Evolutionary conservation across 352 stramenopile species (phyloP).

Genomic region (Phytophthora cactorum): DNA sequence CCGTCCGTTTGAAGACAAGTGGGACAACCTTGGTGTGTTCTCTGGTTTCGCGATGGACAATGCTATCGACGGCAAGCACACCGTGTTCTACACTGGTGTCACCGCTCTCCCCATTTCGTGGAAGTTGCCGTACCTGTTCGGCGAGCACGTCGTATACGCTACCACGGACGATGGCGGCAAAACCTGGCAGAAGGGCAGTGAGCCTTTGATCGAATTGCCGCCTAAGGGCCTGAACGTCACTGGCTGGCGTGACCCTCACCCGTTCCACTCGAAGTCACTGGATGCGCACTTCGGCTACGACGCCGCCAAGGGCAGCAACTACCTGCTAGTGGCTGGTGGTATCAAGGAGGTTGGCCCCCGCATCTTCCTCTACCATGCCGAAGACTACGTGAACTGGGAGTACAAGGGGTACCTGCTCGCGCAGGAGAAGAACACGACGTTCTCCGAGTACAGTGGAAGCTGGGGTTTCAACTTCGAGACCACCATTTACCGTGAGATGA

Average conservation of each 20-base stretch:
- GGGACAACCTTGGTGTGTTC: conserved; percentile 78
- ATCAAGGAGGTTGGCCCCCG: conserved; percentile 58
- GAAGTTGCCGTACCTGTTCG: conserved; percentile 60
- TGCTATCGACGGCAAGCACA: conserved; percentile 67
- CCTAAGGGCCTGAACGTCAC: conserved; percentile 61
- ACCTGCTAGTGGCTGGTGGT: conserved; percentile 60
- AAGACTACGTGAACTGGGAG: conserved; percentile 65
- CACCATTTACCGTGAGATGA: conserved; percentile 65
- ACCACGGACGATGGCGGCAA: conserved; percentile 62
- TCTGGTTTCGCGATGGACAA: conserved; percentile 70
- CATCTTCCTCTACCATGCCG: conserved; percentile 72
- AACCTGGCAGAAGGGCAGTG: conserved; percentile 63
- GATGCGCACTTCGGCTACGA: conserved; percentile 45
- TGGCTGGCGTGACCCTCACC: conserved; percentile 67
- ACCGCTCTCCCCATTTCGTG: conserved; percentile 55
- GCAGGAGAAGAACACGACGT: conserved; percentile 67
- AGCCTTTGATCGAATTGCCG: conserved; percentile 56
- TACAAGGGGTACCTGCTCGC: conserved; percentile 71
- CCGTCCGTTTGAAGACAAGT: conserved; percentile 56
- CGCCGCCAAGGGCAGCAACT: conserved; percentile 46
- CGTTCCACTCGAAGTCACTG: conserved; percentile 65
- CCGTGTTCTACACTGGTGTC: conserved; percentile 72
- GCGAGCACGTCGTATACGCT: conserved; percentile 73
- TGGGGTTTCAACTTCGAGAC: conserved; percentile 79
- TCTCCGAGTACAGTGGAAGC: conserved; percentile 59